Conservation (phyloP, 202 grass and related monocot genomes). For the Panicum virgatum region DNA sequence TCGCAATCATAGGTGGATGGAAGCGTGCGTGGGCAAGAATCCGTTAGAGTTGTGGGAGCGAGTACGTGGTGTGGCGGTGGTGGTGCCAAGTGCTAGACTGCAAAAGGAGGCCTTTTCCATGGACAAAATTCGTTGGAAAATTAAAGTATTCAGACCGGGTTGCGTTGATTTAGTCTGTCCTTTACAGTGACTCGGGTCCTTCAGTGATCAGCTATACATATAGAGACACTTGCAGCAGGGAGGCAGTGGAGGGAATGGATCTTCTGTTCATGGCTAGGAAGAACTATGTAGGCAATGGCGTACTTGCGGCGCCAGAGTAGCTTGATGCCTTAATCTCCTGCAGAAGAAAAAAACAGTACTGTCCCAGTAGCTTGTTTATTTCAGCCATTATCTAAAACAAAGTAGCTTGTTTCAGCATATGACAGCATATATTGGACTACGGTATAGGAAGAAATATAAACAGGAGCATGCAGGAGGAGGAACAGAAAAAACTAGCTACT, state of each 20-base stretch:
- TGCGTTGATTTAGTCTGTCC: not conserved
- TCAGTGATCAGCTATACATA: not conserved
- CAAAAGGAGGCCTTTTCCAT: conserved; percentile 31
- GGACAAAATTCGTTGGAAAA: not conserved
- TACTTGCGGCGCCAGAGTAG: too few relatives aligned
- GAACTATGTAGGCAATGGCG: too few relatives aligned
- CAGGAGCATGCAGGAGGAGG: not conserved
- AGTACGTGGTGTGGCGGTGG: not conserved
- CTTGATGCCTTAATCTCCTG: too few relatives aligned
- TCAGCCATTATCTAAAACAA: too few relatives aligned
- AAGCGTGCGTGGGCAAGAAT: conserved; percentile 6
- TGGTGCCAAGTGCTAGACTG: conserved; percentile 26
- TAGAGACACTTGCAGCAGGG: not conserved
- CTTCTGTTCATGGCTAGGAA: not conserved
- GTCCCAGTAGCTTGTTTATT: too few relatives aligned
- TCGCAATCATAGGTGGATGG: conserved; percentile 5
- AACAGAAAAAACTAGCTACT: not conserved
- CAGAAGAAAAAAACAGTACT: too few relatives aligned
- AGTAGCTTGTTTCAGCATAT: too few relatives aligned
- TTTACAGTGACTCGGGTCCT: not conserved
- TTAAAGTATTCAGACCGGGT: not conserved
- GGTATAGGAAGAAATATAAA: too few relatives aligned
- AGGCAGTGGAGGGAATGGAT: not conserved
- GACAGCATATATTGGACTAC: too few relatives aligned
- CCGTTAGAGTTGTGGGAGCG: not conserved